Percentiles rank a stretch among this genome's conserved stretches.
phyloP scores from a whole-genome alignment of 2,329 filamentous ascomycete species.

The Beauveria varroae region DNA sequence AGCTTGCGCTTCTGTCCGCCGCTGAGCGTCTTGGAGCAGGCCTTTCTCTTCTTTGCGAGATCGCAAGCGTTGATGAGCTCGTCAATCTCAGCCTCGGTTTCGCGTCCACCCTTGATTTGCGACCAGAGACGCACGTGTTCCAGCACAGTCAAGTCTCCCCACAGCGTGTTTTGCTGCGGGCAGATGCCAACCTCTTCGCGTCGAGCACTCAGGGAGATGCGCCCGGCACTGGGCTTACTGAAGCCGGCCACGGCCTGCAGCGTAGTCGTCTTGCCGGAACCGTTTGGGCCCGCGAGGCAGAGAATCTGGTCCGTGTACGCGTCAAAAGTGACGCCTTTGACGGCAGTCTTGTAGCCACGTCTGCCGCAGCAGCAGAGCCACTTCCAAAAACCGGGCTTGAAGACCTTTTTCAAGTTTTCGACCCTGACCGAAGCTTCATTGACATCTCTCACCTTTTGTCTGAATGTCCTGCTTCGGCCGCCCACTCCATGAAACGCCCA shows the following conservation, averaged over 20 bases:
- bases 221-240: slow-evolving; percentile 50
- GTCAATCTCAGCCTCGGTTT: slow-evolving; percentile 38
- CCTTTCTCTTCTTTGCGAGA: slow-evolving; percentile 48
- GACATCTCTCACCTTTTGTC: not conserved
- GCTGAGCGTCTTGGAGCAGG: slow-evolving; percentile 43
- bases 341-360: slow-evolving; percentile 38
- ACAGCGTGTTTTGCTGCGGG: slow-evolving; percentile 62
- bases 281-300: slow-evolving; percentile 62
- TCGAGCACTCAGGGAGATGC: slow-evolving; percentile 48
- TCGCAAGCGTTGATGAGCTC: slow-evolving; percentile 52
- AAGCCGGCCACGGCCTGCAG: slow-evolving; percentile 61
- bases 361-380: slow-evolving; percentile 24
- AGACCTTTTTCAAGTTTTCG: slow-evolving; percentile 23
- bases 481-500: slow-evolving; percentile 26
- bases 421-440: not conserved
- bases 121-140: slow-evolving; percentile 61
- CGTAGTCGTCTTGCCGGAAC: slow-evolving; percentile 64
- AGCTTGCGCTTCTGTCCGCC: slow-evolving; percentile 7
- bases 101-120: slow-evolving; percentile 41
- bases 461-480: slow-evolving; percentile 13
- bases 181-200: slow-evolving; percentile 43
- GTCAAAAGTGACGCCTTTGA: slow-evolving; percentile 52
- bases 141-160: slow-evolving; percentile 56
- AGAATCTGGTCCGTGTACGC: slow-evolving; percentile 55
- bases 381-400: slow-evolving; percentile 22